Base-by-base conservation (phyloP, 164 flowering plant species). In the Taxillus chinensis region DNA sequence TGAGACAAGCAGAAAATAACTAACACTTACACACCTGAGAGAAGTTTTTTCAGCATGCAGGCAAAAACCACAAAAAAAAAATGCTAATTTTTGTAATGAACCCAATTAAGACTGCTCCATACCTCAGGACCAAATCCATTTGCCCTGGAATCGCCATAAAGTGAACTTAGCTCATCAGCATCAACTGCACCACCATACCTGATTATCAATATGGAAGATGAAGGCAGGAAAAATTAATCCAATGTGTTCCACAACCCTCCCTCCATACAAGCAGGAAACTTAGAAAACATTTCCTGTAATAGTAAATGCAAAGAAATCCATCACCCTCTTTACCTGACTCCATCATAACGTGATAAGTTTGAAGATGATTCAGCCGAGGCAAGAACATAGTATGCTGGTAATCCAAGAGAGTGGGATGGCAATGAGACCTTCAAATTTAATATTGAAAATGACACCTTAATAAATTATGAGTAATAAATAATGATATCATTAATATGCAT, bases 51-150 rank as follows among this genome's bases (percentile, higher is more conserved):
- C 3, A 17, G 11, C 57, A 54, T 3, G 37, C 10, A 17, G 0
- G 17, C 11, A 13, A 5, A 54, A n/a, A 3, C 27, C 3, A 15
- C 27, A 15, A 4, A 51, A 5, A 16, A 53, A 3, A 27, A 62
- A 0, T n/a, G 57, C 60, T 38, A 15, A 43, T 8, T 9, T 43
- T 6, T 13, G 0, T 17, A 9, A 41, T 4, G 49, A 40, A 17
- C 15, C 3, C 8, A 62, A 11, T 5, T 14, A 46, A 46, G 37
- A 39, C n/a, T 7, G 42, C 52, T 39, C 3, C 59, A 62, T 68
- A 90, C 98, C 96, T 93, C 97, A 50, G 89, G 64, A 72, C 99
- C 99, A 76, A 93, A 86, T 48, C 99, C 97, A 67, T 80, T 75
- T 54, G 91, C 92, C 59, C 99, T 87, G 46, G 97, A 86, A 74